Conservation (phyloP, 305 asterid genomes). For the Lippia alba region DNA sequence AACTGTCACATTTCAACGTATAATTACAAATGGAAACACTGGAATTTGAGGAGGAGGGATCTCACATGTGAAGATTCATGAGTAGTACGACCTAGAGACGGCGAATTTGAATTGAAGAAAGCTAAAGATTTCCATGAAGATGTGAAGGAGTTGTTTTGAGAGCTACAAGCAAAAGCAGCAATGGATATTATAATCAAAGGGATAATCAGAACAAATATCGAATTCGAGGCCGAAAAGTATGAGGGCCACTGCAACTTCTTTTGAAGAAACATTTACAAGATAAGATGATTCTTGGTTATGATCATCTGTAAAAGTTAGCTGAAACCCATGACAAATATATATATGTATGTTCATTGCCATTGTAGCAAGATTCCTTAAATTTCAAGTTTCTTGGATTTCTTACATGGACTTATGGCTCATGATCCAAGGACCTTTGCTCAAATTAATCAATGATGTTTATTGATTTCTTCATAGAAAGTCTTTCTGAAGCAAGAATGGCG, state of each 20-base stretch:
- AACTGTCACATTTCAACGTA: neutral
- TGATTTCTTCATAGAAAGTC: neutral
- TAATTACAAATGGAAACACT: neutral
- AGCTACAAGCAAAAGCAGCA: neutral
- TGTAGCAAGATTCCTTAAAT: conserved; percentile 1
- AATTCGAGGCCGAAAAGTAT: neutral
- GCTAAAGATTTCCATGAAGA: conserved; percentile 14
- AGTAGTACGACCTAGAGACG: neutral
- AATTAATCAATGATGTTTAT: neutral
- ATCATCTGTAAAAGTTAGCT: neutral
- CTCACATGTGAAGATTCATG: conserved; percentile 24
- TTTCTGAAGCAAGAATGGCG: neutral
- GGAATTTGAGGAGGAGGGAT: neutral
- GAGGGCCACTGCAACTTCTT: conserved; percentile 20
- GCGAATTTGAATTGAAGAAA: conserved; percentile 19
- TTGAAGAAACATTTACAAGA: conserved; percentile 27
- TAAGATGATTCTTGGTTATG: neutral
- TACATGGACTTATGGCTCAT: conserved; percentile 8
- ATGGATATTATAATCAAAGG: conserved; percentile 30
- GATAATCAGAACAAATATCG: conserved; percentile 1
- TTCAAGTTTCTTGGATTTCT: conserved; percentile 9
- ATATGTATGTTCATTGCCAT: neutral
- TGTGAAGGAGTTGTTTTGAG: conserved; percentile 14
- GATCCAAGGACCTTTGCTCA: conserved; percentile 19
- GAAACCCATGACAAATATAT: neutral